Conservation (phyloP, 257 asterid genomes). For the Solanum piurae region DNA sequence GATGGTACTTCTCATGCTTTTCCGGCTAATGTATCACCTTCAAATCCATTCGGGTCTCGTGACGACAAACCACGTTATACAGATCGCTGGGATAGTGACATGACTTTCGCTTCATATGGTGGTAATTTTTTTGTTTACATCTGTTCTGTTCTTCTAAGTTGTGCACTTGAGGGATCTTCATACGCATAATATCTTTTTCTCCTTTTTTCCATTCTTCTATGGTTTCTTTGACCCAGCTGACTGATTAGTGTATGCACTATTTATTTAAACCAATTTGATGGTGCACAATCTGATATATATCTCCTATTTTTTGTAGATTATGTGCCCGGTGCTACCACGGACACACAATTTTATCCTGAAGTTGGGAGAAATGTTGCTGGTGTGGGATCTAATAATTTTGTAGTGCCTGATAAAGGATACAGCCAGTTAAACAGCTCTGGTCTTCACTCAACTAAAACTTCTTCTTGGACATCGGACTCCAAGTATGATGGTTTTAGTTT, state of each 20-base stretch:
- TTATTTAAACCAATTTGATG: not conserved
- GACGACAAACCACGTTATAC: conserved; percentile 28
- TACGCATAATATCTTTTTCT: not conserved
- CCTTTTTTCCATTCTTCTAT: not conserved
- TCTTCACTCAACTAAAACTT: conserved; percentile 20
- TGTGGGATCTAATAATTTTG: conserved; percentile 9
- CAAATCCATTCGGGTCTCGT: conserved; percentile 21
- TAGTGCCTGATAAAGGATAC: conserved; percentile 32
- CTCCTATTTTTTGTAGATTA: conserved; percentile 19
- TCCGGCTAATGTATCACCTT: conserved; percentile 23
- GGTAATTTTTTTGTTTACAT: conserved; percentile 29
- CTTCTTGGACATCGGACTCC: conserved; percentile 37
- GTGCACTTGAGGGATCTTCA: not conserved
- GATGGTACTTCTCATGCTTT: conserved; percentile 28
- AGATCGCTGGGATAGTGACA: conserved; percentile 21
- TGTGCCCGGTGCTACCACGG: conserved; percentile 23
- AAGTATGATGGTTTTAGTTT: conserved; percentile 27
- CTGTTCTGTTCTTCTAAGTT: not conserved
- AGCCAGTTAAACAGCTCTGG: conserved; percentile 25
- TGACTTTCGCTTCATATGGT: conserved; percentile 30
- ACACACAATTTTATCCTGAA: conserved; percentile 20
- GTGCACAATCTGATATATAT: conserved; percentile 2
- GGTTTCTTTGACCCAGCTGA: not conserved
- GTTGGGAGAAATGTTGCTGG: conserved; percentile 20
- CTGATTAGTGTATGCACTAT: not conserved